Evolutionary conservation across 176 grass and related monocot genomes (phyloP).

Genomic region (Oryza coarctata): DNA sequence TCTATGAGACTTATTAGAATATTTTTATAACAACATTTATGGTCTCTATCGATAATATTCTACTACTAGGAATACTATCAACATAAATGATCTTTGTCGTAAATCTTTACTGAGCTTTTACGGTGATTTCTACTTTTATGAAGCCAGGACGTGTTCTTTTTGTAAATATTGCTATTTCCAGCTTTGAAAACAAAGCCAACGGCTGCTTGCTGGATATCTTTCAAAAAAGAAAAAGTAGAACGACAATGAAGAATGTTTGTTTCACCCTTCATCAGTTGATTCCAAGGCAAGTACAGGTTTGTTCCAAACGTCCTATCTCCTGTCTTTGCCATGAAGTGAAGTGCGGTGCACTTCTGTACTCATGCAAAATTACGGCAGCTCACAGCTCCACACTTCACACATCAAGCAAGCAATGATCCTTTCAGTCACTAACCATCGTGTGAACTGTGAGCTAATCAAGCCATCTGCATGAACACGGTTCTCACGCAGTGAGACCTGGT

Average conservation of each 20-base stretch:
- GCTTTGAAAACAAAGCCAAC: background rate
- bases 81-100: too few relatives aligned
- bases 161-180: background rate
- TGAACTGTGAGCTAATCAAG: slow-evolving; percentile 21
- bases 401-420: background rate
- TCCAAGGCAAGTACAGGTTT: slow-evolving; percentile 35
- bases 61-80: too few relatives aligned
- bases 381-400: slow-evolving; percentile 3
- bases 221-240: background rate
- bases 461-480: slow-evolving; percentile 2
- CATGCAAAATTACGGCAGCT: slow-evolving; percentile 20
- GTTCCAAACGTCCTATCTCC: slow-evolving; percentile 13
- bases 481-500: slow-evolving; percentile 30
- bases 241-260: background rate
- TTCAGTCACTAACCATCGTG: background rate
- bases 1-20: too few relatives aligned
- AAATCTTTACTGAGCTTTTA: background rate
- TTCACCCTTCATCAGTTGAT: slow-evolving; percentile 32
- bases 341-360: slow-evolving; percentile 31
- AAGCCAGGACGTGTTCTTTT: background rate
- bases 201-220: background rate
- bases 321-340: slow-evolving; percentile 35
- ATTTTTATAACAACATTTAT: too few relatives aligned
- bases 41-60: background rate
- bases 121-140: background rate